Base-by-base conservation (phyloP, 2,329 filamentous ascomycete species). In the Calonectria hawksworthii region DNA sequence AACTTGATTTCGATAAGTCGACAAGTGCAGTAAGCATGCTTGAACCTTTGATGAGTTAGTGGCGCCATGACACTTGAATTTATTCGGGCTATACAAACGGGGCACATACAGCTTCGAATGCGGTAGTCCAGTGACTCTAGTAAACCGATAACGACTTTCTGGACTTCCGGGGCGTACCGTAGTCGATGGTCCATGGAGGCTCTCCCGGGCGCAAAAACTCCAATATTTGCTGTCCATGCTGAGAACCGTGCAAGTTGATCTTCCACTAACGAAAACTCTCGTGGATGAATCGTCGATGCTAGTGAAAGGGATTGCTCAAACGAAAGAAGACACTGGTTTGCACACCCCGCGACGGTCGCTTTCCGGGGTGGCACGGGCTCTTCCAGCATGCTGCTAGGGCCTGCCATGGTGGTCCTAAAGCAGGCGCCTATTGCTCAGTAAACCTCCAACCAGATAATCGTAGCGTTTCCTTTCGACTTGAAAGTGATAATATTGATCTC, bases 201-300 rank as follows among this genome's bases (percentile, higher is more conserved):
- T 28, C 54, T 28, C 1, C 68, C 69, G 0, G n/a, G 14, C 1
- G 64, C 72, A 36, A 79, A 77, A 16, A 77, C 76, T 7, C 75
- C 52, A 10, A 76, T 77, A n/a, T 26, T 72, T 3, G 68, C 16
- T 11, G 71, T 38, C 78, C 78, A 79, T 10, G 38, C 67, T 14
- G 72, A 78, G 67, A 79, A 77, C 0, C 75, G 74, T 1, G 78
- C 75, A 30, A 75, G 41, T 47, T 79, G 78, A 26, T 79, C 73
- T 14, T 78, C 76, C 1, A 79, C 69, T 21, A 70, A 21, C 11
- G 70, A 70, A 4, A 71, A n/a, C 38, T 74, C 63, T 18, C 68
- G 67, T 4, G 75, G 59, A 44, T 73, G 59, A 23, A 44, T 41
- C 5, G 23, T 38, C 21, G 56, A 36, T 14, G 72, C 56, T 32